Conservation (phyloP, 2,329 filamentous ascomycete genomes). For the Nemania abortiva region DNA sequence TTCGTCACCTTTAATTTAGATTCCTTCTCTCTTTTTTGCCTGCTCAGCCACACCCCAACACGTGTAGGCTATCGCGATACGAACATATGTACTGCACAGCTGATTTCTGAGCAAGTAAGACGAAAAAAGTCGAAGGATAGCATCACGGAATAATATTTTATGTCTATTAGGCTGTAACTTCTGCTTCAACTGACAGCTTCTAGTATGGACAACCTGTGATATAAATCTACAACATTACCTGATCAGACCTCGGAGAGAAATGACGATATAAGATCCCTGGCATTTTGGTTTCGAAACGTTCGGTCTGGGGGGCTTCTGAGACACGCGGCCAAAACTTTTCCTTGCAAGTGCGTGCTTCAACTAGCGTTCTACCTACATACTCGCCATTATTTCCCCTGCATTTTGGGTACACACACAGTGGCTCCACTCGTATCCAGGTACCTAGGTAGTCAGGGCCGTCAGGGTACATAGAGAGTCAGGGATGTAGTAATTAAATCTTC, state of each 20-base stretch:
- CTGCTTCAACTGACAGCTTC: background rate
- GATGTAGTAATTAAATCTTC: background rate
- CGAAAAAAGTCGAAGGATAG: background rate
- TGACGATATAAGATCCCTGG: slow-evolving; percentile 3
- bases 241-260: background rate
- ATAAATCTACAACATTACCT: background rate
- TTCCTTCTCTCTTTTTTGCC: slow-evolving; percentile 5
- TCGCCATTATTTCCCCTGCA: background rate
- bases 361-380: background rate
- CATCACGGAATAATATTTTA: background rate
- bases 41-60: slow-evolving; percentile 32
- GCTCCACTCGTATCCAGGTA: slow-evolving; percentile 3
- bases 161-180: background rate
- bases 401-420: background rate
- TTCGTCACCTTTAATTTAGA: slow-evolving; percentile 36
- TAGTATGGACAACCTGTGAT: background rate
- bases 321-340: slow-evolving; percentile 31
- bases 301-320: slow-evolving; percentile 24
- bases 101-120: background rate
- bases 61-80: background rate
- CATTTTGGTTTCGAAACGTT: slow-evolving; percentile 33
- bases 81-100: background rate
- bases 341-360: slow-evolving; percentile 21
- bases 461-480: background rate
- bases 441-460: background rate